Evolutionary conservation across 805 yeast species (phyloP), one percentile per base, ranked within the genome.

Genomic region (Myxozyma vanderwaltii): DNA sequence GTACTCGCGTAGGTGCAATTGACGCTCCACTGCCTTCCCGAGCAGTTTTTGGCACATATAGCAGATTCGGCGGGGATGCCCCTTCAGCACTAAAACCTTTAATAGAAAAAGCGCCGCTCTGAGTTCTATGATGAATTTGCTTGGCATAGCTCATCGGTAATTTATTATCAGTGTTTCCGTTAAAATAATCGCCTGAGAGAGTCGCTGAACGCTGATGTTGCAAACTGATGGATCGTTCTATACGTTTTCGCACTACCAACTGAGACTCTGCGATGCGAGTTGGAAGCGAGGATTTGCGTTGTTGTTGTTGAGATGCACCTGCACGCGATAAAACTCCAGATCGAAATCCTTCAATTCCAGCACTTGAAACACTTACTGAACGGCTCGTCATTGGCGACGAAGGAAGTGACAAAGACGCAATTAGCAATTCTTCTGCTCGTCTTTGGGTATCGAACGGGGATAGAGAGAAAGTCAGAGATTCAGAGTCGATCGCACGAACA

Each of bases 401-500:
- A 8, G 52, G 41, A 2, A 40, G 21, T 13, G 54, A n/a, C 21
- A 56, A 44, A n/a, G 55, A 54, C 41, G 63, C 48, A 24, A 35
- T 12, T 12, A 46, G 50, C 8, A 61, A 19, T 24, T 54, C 54
- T 23, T 61, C 64, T 1, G 64, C 63, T 2, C 59, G 56, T 24
- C 51, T 53, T 41, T 54, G 59, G 3, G 63, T 59, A 29, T 51
- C 58, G 8, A 29, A 29, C 8, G 63, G 63, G 26, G 63, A 55
- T n/a, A 59, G 24, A 4, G 59, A 40, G 39, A 15, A 49, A 3
- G 43, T 55, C 3, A 39, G 27, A 17, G 31, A 46, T 24, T 39
- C 38, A 7, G 45, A 21, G 38, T 23, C 45, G 4, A 8, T 19
- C 13, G 21, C 17, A 17, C 38, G 35, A 7, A n/a, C n/a, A 12